A percentile compares a stretch with the other conserved stretches of the same genome.
phyloP scores from a whole-genome alignment of 148 eudicot genomes.

The Gaultheria prostrata region DNA sequence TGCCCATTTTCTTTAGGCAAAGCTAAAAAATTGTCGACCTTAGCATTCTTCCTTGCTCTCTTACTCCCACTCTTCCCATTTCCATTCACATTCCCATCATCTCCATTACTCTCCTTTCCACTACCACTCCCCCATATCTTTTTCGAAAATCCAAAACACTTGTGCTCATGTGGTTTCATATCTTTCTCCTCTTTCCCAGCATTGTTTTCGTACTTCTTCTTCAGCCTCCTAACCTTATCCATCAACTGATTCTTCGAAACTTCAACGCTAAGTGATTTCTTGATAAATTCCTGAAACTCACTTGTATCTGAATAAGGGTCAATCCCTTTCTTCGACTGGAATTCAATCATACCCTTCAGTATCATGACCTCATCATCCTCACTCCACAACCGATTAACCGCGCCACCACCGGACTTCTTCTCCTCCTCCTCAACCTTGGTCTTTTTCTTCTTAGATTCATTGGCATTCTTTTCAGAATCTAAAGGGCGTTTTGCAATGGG shows the following conservation, averaged over 20 bases:
- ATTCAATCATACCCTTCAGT: conserved; percentile 46
- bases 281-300: conserved; percentile 38
- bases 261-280: conserved; percentile 26
- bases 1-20: conserved; percentile 8
- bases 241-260: conserved; percentile 39
- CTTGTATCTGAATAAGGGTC: conserved; percentile 29
- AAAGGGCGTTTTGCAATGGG: conserved; percentile 16
- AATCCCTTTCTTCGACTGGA: conserved; percentile 13
- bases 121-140: conserved; percentile 46
- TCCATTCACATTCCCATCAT: not conserved
- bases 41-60: conserved; percentile 16
- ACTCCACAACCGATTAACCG: conserved; percentile 47
- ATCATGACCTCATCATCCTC: conserved; percentile 47
- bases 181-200: conserved; percentile 28
- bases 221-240: conserved; percentile 57
- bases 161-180: conserved; percentile 38
- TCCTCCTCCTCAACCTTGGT: conserved; percentile 25
- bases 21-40: not conserved
- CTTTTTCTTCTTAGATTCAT: conserved; percentile 24
- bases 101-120: conserved; percentile 6
- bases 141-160: conserved; percentile 42
- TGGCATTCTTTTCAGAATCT: conserved; percentile 19
- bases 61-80: conserved; percentile 5
- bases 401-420: conserved; percentile 14
- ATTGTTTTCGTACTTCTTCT: conserved; percentile 44